Evolutionary conservation across 208 protist genomes (phyloP).

Genomic region (Leishmania lainsoni): DNA sequence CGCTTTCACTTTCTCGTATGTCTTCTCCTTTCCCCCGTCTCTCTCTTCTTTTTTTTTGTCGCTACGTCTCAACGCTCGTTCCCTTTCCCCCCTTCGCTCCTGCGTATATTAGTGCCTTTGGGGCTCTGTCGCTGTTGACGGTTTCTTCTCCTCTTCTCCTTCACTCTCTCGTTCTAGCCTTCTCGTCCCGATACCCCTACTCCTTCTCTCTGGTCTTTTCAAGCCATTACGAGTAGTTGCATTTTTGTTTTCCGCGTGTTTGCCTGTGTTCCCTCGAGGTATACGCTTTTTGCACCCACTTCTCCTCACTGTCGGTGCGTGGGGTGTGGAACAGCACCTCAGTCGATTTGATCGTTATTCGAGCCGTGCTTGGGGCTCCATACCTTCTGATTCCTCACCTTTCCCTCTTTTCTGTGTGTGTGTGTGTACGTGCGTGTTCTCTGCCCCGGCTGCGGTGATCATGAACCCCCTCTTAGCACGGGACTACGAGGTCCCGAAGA

Average conservation of each 20-base stretch:
- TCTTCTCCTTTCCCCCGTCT: too few relatives aligned
- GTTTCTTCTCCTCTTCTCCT: not conserved
- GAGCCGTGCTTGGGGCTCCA: not conserved
- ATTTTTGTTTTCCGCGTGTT: not conserved
- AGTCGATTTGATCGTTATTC: not conserved
- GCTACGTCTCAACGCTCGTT: not conserved
- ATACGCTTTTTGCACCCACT: not conserved
- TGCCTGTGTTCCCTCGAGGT: not conserved
- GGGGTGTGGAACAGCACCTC: not conserved
- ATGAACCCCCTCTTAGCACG: constrained; percentile 55
- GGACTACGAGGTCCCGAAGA: constrained; percentile 88
- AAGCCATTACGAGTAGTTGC: too few relatives aligned
- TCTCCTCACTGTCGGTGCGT: not conserved
- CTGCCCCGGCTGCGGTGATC: constrained; percentile 3
- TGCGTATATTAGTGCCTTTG: not conserved
- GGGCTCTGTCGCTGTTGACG: not conserved
- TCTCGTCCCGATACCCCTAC: not conserved
- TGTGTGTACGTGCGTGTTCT: not conserved
- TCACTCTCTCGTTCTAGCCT: not conserved
- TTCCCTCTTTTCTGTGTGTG: not conserved
- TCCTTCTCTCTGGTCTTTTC: not conserved
- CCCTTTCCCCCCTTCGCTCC: not conserved
- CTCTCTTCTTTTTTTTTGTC: not conserved
- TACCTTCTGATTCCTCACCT: too few relatives aligned
- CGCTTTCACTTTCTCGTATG: not conserved